Base-by-base conservation (phyloP, 2,329 filamentous ascomycete species). In the Macrophomina pseudophaseolina region DNA sequence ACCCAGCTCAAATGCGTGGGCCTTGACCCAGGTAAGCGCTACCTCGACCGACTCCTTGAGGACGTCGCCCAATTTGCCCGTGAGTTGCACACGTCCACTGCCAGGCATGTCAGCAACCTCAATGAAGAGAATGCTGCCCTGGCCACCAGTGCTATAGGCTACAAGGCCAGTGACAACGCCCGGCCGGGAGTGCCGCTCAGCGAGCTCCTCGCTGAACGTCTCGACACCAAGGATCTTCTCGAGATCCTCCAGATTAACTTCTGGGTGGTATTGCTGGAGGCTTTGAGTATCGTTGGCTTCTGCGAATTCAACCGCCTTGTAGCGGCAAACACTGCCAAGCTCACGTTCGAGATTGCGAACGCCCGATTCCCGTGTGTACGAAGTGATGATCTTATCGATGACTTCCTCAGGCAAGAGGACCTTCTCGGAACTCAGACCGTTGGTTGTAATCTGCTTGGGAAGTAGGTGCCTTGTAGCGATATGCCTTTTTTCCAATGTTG, bases 61-160 rank as follows among this genome's bases (percentile, higher is more conserved):
- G 35, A 99, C 95, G 72, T 97, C 94, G 70, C 95, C 95, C 6
- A 99, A 88, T 78, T 97, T 98, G 69, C 95, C 95, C 1, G 95
- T 99, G 32, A 99, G 88, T 80, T 98, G 95, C 42, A 99, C 93
- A 64, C 91, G 90, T 40, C 95, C 95, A 66, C 88, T 90, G 51
- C 95, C 95, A 0, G 95, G 95, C 93, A 98, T 98, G 75, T 97
- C 94, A 11, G 94, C 93, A 52, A 97, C 93, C 80, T 99, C 95
- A 73, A 99, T 99, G 83, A 99, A 99, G 66, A 99, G 86, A 74
- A 99, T 99, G 75, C 91, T 94, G 69, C 95, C 95, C 77, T 97
- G 94, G 56, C 93, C 93, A 59, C 95, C 94, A 4, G 90, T 91
- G 74, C 59, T 65, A 46, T 66, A 99, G 8, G 95, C 95, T 16